Conservation (phyloP, 345 rosid genomes). For the Salix udensis region DNA sequence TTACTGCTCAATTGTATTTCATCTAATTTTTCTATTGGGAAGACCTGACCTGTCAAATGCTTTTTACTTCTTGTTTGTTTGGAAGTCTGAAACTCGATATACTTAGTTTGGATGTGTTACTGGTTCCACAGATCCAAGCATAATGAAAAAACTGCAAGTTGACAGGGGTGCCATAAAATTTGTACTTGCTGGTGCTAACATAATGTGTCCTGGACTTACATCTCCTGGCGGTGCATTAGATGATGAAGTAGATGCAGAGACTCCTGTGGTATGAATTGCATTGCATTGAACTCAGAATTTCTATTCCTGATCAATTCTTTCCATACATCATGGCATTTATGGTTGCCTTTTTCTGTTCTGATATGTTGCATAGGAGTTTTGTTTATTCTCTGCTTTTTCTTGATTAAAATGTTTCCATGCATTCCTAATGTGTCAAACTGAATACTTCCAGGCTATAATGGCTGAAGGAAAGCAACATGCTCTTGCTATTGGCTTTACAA, state of each 20-base stretch:
- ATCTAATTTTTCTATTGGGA: neutral
- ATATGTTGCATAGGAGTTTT: neutral
- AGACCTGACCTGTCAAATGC: neutral
- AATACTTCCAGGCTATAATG: constrained; percentile 68
- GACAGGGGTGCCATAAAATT: constrained; percentile 96
- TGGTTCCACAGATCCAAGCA: constrained; percentile 60
- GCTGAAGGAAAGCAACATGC: constrained; percentile 99
- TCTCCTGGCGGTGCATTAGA: constrained; percentile 96
- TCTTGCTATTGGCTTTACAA: constrained; percentile 96
- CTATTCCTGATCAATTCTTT: neutral
- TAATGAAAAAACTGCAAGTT: constrained; percentile 93
- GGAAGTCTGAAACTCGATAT: too few species aligned
- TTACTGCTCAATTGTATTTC: neutral
- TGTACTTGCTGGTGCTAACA: constrained; percentile 97
- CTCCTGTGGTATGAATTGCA: constrained; percentile 70
- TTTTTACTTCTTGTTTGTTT: neutral
- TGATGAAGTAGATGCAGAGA: constrained; percentile 83
- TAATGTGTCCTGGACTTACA: constrained; percentile 99
- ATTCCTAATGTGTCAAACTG: constrained; percentile 15
- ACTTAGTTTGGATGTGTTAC: neutral
- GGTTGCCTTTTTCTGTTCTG: neutral
- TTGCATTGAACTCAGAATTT: neutral
- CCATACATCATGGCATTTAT: neutral
- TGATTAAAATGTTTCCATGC: neutral
- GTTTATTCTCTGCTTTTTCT: neutral